Percentiles rank a stretch among this genome's conserved stretches.
phyloP scores from a whole-genome alignment of 2,329 filamentous ascomycete genomes.

The Aciculosporium take region DNA sequence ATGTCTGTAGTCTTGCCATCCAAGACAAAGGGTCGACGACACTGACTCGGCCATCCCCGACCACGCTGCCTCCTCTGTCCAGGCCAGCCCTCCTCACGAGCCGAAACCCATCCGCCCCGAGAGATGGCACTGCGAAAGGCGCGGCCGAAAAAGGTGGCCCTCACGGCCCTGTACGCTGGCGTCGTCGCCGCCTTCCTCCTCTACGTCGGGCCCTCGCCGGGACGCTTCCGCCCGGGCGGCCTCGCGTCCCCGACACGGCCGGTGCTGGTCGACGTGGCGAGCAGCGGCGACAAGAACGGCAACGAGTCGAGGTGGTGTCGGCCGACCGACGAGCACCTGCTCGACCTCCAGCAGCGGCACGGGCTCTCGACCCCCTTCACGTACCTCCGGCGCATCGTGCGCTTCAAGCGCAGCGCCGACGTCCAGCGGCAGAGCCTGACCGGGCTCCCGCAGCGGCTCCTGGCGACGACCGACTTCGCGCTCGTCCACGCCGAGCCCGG shows the following conservation, averaged over 20 bases:
- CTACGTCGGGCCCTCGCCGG: background rate
- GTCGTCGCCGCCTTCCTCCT: background rate
- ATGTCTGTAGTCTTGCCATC: too few relatives aligned
- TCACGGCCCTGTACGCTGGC: background rate
- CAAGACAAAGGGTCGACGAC: too few relatives aligned
- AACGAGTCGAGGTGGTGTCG: background rate
- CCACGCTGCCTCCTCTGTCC: too few relatives aligned
- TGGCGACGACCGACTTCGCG: slow-evolving; percentile 29
- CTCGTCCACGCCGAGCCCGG: too few relatives aligned
- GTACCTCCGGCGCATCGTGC: slow-evolving; percentile 40
- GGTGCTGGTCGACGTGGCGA: too few relatives aligned
- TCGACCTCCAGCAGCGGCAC: slow-evolving; percentile 20
- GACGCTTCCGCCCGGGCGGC: too few relatives aligned
- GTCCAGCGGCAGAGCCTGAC: slow-evolving; percentile 35
- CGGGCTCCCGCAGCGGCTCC: slow-evolving; percentile 23
- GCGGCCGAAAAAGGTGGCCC: background rate
- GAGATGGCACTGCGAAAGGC: background rate
- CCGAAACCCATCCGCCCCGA: background rate
- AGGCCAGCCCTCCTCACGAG: too few relatives aligned
- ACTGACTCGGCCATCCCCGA: too few relatives aligned
- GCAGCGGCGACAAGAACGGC: too few relatives aligned
- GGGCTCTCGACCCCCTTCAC: slow-evolving; percentile 34
- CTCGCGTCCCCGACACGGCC: too few relatives aligned
- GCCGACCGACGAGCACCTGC: background rate
- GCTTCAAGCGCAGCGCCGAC: slow-evolving; percentile 30